Evolutionary conservation across 2,329 filamentous ascomycete species (phyloP), one percentile per base, ranked within the genome.

Genomic region (Penicillium sp.): DNA sequence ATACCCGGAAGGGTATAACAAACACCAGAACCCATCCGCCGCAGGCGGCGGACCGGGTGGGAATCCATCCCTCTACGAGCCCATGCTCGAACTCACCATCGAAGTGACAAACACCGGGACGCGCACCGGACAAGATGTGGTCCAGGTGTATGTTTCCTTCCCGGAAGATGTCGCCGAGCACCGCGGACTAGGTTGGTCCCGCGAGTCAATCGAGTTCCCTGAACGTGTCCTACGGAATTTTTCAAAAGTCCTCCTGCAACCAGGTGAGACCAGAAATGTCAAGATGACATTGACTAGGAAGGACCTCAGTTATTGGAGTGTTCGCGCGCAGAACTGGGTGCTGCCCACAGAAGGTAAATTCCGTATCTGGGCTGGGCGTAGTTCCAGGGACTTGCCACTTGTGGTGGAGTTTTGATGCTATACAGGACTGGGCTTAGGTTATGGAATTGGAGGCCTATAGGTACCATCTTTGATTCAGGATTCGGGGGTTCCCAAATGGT

Each of bases 241-340:
- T 66, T 85, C 87, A 59, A 91, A 91, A 76, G 75, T 89, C 3
- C 69, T 75, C 27, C 71, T 91, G 16, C 74, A 78, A 4, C 77
- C 80, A 0, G 84, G 83, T 0, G 76, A 84, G 65, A 79, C 71
- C 4, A 71, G 72, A 54, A 79, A 72, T 0, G 80, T 90, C 0
- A 76, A 78, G 21, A 78, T 91, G 62, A 73, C 76, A 0, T 62
- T 91, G 53, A 88, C 81, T 7, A 80, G 88, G 54, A 83, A 86
- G 63, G 88, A 91, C 66, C 54, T 91, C 52, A 90, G 87, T 60
- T 86, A 89, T 44, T 91, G 88, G 88, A 86, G 88, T 66, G 80
- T 84, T 0, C 71, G 75, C 6, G 68, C 75, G 39, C 87, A 90
- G 74, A 89, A 90, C 60, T 91, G 88, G 88, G 79, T 84, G 2